Base-by-base conservation (phyloP, 2,329 filamentous ascomycete species). In the Teratosphaeria pseudoeucalypti region DNA sequence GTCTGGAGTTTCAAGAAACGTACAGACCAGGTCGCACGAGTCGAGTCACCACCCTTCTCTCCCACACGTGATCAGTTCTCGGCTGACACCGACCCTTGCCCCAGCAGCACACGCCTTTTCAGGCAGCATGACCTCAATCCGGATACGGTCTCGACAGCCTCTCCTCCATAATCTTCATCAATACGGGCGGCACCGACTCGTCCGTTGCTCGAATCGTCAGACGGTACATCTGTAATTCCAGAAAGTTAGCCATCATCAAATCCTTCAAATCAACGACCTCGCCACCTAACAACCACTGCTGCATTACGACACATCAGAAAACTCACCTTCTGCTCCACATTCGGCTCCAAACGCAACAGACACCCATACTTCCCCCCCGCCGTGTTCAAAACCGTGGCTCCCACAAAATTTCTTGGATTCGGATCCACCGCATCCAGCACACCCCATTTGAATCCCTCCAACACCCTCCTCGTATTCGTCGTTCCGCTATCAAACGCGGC, bases 151-250 rank as follows among this genome's bases (percentile, higher is more conserved):
- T 78, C 7, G 87, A 81, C 55, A 97, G 79, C 62, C 88, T 83
- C 64, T 92, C 89, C 71, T 95, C 88, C 90, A 99, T 95, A 60
- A 89, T 77, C 73, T 90, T 92, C 69, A 94, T 78, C 59, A 99
- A 73, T 23, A 92, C 81, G 1, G 84, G 81, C 7, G 94, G 91
- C 0, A 99, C 90, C 34, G 81, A 83, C 70, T 97, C 94, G 69
- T 97, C 92, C 1, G 94, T 99, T 6, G 92, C 94, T 63, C 94
- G 84, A 67, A 99, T 87, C 0, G 94, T 99, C 62, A 97, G 80
- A 57, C 94, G 92, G 69, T 95, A 89, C 90, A 96, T 96, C 94
- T 96, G 66, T 7, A 62, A 47, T 10, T n/a, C 34, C 53, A 32
- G 26, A 26, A 27, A 6, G 16, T 47, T 32, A 39, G 26, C 49